Base-by-base conservation (phyloP, 371 early-diverging fungal genomes). In the Rhizopus stolonifer region DNA sequence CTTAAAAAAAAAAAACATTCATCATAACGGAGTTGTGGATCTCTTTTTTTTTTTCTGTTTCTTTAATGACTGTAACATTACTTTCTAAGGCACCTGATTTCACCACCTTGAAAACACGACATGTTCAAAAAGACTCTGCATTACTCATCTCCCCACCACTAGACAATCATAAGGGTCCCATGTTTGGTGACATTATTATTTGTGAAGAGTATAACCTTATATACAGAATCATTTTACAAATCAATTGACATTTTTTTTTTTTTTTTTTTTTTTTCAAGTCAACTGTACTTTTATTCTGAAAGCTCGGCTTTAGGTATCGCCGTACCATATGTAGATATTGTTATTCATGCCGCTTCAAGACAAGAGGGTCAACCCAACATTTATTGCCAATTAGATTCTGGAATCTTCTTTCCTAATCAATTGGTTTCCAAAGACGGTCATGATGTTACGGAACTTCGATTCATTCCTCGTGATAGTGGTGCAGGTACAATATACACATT, bases 261-360 rank as follows among this genome's bases (percentile, higher is more conserved):
- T n/a, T n/a, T n/a, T n/a, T n/a, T n/a, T n/a, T 29, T 29, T 29
- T 29, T 29, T 29, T 10, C 31, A 29, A 76, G 74, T 40, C 72
- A 67, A 51, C 52, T 83, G 1, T 83, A 79, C 46, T 86, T 83
- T 56, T 82, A 78, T 65, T 82, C 81, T 0, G 47, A 61, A 4
- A 45, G 24, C 5, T 61, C 65, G 1, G 49, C 63, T 18, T 60
- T 70, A 8, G 86, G 86, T 14, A 79, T 89, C 43, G 65, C 86
- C 10, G 77, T 92, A 47, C 82, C 84, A 50, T 92, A 90, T 45
- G 84, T 81, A 0, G 79, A 82, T 48, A 86, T 92, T 49, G 82
- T 88, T 33, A 87, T 92, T 50, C 91, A 92, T 50, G 93, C 93
- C 18, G 82, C 87, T 42, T 87, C 90, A 6, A 82, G 87, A 40